Evolutionary conservation across 768 basidiomycete species (phyloP).

Genomic region (Naganishia vaughanmartiniae): DNA sequence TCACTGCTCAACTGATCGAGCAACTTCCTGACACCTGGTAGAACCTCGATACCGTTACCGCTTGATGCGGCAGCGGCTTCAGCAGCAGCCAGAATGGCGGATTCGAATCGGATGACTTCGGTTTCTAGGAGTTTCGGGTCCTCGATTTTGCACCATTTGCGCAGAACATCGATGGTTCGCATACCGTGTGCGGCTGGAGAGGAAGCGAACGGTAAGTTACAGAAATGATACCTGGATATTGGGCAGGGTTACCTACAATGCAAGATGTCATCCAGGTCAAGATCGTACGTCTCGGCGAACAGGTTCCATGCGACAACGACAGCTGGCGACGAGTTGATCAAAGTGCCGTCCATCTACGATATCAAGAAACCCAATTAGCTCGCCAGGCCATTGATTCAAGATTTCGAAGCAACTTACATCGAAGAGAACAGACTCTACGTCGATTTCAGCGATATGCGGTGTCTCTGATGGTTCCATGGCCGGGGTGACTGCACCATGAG

Average conservation of each 20-base stretch:
- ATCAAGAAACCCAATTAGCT: not conserved
- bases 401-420: slow-evolving; percentile 7
- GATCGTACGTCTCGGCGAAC: slow-evolving; percentile 63
- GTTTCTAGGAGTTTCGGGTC: slow-evolving; percentile 55
- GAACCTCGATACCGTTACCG: slow-evolving; percentile 54
- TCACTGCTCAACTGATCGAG: slow-evolving; percentile 42
- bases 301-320: slow-evolving; percentile 71
- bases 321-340: slow-evolving; percentile 80
- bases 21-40: slow-evolving; percentile 64
- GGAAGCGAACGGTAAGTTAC: not conserved
- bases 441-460: slow-evolving; percentile 48
- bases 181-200: slow-evolving; percentile 66
- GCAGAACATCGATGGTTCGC: slow-evolving; percentile 71
- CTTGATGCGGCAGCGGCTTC: slow-evolving; percentile 67
- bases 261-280: slow-evolving; percentile 50
- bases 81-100: slow-evolving; percentile 47
- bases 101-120: slow-evolving; percentile 74
- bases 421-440: slow-evolving; percentile 29
- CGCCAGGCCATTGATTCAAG: not conserved
- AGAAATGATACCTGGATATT: not conserved
- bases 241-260: slow-evolving; percentile 37
- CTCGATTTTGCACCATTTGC: slow-evolving; percentile 66
- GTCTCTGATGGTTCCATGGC: slow-evolving; percentile 32
- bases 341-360: slow-evolving; percentile 49
- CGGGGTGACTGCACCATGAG: slow-evolving; percentile 36